Evolutionary conservation across 1,284 basidiomycete genomes (phyloP), one percentile per base, ranked within the genome.

Genomic region (Microbotryomycetes sp.): DNA sequence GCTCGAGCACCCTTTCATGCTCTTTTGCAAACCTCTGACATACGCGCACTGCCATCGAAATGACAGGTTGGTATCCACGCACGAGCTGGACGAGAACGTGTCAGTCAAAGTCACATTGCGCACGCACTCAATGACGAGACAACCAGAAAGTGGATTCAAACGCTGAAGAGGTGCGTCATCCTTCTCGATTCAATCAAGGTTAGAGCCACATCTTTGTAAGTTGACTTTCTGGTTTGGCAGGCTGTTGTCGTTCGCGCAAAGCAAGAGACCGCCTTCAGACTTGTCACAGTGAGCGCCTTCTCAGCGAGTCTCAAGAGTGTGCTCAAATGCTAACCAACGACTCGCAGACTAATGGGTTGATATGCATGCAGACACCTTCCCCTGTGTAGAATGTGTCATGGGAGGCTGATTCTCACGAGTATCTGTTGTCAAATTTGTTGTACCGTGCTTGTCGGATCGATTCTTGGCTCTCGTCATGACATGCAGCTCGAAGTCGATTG

Each of bases 101-200:
- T 98, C 65, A 92, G 89, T 30, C 86, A 88, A 45, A 92, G 96
- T 75, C 92, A 94, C 73, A 91, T 98, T 4, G 96, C 94, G 0
- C 96, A 99, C 76, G 94, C 97, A 2, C 77, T 99, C 62, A 99
- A 98, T 75, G 96, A 98, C 73, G 96, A 99, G 83, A 92, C 97
- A 70, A 93, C 90, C 72, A 82, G 96, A 62, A 98, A 98, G 78
- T 99, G 97, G 74, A 98, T 99, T 66, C 96, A 98, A 77, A 94
- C 91, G 73, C 78, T 99, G 54, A 99, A 98, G 78, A 79, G 94
- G 58, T 68, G 76, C 36, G 90, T 88, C 73, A 9, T 30, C 48
- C 50, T 30, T 59, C 31, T 9, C 12, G 28, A n/a, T n/a, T 31
- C 26, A 45, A 28, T 12, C 14, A 49, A 19, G 25, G 36, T 26